Percentiles rank a stretch among this genome's conserved stretches.
Conservation (phyloP, 2,329 filamentous ascomycete species). For the Sphaerostilbella broomeana region DNA sequence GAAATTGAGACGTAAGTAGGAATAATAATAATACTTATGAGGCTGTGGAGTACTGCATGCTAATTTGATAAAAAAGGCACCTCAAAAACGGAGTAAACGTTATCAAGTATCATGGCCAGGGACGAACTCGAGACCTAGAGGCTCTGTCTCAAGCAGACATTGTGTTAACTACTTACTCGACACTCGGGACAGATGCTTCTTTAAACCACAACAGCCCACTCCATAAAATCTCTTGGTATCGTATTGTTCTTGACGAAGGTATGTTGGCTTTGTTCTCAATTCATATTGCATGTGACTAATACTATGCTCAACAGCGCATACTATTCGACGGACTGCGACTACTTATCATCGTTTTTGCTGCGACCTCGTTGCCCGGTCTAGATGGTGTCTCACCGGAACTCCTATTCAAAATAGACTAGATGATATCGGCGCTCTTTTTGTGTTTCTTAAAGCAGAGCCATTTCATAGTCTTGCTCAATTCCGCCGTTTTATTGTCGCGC, state of each 20-base stretch:
- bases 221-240: slow-evolving; percentile 34
- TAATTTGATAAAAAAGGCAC: slow-evolving; percentile 27
- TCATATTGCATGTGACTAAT: neutral
- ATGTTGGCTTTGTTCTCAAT: slow-evolving; percentile 2
- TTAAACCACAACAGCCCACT: slow-evolving; percentile 20
- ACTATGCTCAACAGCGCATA: slow-evolving; percentile 33
- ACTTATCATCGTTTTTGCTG: slow-evolving; percentile 36
- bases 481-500: slow-evolving; percentile 36
- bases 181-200: slow-evolving; percentile 30
- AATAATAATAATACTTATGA: too few species aligned
- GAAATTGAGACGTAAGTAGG: slow-evolving; percentile 34
- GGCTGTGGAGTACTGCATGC: too few species aligned
- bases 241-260: slow-evolving; percentile 42
- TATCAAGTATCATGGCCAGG: slow-evolving; percentile 32
- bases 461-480: slow-evolving; percentile 37
- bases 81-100: slow-evolving; percentile 23
- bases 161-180: slow-evolving; percentile 43
- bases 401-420: slow-evolving; percentile 48
- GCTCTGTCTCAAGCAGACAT: slow-evolving; percentile 31
- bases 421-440: slow-evolving; percentile 45
- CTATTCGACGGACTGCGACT: slow-evolving; percentile 42
- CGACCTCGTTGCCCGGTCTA: slow-evolving; percentile 34
- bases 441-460: slow-evolving; percentile 38
- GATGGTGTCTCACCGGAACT: slow-evolving; percentile 49
- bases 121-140: slow-evolving; percentile 20